phyloP scores from a whole-genome alignment of 2,329 filamentous ascomycete species.

The Pseudophaeomoniella oleicola region DNA sequence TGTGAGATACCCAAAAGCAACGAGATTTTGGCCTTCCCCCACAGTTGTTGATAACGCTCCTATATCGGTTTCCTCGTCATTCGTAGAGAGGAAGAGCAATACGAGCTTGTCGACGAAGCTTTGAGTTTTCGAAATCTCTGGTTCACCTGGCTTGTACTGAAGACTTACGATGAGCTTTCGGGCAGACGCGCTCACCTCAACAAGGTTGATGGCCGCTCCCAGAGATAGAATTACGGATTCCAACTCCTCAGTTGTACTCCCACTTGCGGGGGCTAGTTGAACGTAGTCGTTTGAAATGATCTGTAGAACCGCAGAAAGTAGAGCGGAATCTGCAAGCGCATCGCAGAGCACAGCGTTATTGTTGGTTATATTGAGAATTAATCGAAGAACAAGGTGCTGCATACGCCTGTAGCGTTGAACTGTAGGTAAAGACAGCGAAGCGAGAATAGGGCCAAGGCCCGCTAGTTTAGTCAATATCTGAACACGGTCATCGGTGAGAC shows the following conservation, averaged over 20 bases:
- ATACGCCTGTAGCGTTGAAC: slow-evolving; percentile 12
- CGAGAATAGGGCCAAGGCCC: slow-evolving; percentile 24
- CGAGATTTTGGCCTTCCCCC: slow-evolving; percentile 62
- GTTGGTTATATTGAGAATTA: slow-evolving; percentile 78
- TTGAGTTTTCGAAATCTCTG: slow-evolving; percentile 8
- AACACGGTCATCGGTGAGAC: slow-evolving; percentile 14
- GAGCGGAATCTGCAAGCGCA: slow-evolving; percentile 40
- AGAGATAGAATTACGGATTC: slow-evolving; percentile 58
- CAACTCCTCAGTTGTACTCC: slow-evolving; percentile 15
- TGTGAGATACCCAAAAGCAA: slow-evolving; percentile 74
- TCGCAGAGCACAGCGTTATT: slow-evolving; percentile 56
- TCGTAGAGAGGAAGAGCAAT: slow-evolving; percentile 51
- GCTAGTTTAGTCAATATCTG: slow-evolving; percentile 16
- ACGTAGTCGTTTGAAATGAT: slow-evolving; percentile 17
- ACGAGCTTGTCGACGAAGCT: slow-evolving; percentile 46
- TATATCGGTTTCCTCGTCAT: slow-evolving; percentile 54
- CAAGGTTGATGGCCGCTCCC: slow-evolving; percentile 74
- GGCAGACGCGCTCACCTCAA: slow-evolving; percentile 58
- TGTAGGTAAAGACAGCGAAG: slow-evolving; percentile 5
- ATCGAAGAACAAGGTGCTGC: slow-evolving; percentile 39
- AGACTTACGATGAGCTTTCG: slow-evolving; percentile 33
- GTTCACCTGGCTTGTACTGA: slow-evolving; percentile 12
- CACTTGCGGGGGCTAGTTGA: slow-evolving; percentile 15
- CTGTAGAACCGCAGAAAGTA: slow-evolving; percentile 21
- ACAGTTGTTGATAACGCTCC: slow-evolving; percentile 29